phyloP scores from a whole-genome alignment of 257 asterid species.

The Phtheirospermum japonicum region DNA sequence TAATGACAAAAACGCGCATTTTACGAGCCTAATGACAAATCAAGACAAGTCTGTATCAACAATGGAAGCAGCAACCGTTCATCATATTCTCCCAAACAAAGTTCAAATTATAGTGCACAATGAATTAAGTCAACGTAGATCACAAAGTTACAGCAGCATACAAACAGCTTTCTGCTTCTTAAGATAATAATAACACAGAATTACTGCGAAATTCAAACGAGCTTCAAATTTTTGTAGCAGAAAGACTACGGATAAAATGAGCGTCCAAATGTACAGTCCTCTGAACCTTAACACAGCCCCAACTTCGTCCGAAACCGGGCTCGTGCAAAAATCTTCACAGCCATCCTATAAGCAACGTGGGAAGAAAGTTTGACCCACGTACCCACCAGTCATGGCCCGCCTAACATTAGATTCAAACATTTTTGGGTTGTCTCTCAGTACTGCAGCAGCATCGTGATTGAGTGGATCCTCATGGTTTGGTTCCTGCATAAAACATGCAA shows the following conservation, averaged over 20 bases:
- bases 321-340: conserved; percentile 23
- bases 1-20: neutral
- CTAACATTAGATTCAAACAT: conserved; percentile 81
- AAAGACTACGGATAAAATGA: conserved; percentile 30
- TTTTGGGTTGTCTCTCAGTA: conserved; percentile 81
- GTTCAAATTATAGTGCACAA: conserved; percentile 24
- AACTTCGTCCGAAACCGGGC: neutral
- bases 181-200: conserved; percentile 17
- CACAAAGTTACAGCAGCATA: conserved; percentile 7
- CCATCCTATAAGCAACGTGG: conserved; percentile 59
- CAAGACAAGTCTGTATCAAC: neutral
- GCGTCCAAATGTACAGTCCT: conserved; percentile 40
- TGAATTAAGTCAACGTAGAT: conserved; percentile 24
- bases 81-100: conserved; percentile 26
- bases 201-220: conserved; percentile 21
- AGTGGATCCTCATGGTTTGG: conserved; percentile 98
- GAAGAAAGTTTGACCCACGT: conserved; percentile 80
- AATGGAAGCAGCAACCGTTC: neutral
- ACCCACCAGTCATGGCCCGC: conserved; percentile 92
- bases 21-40: conserved; percentile 6
- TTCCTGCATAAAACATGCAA: conserved; percentile 52
- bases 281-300: conserved; percentile 15
- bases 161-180: conserved; percentile 36
- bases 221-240: conserved; percentile 29
- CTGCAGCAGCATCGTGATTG: conserved; percentile 91